Conservation (phyloP, 129 eudicot species). For the Escallonia herrerae region DNA sequence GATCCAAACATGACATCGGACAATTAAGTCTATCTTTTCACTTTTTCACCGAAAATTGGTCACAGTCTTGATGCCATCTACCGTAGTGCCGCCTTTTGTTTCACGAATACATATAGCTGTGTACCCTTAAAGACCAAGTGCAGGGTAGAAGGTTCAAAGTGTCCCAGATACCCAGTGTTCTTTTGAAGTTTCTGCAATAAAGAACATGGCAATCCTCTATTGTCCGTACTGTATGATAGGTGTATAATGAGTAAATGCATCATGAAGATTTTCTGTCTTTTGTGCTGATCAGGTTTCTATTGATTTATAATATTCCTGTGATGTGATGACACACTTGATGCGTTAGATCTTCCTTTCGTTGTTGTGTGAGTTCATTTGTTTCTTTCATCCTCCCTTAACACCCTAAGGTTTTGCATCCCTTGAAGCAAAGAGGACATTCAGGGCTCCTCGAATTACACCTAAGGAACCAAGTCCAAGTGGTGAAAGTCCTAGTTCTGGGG, state of each 20-base stretch:
- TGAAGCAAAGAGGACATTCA: constrained; percentile 88
- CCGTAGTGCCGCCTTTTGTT: too few species aligned
- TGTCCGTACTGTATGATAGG: not conserved
- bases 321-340: not conserved
- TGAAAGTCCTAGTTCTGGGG: constrained; percentile 15
- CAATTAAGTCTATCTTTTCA: too few species aligned
- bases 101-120: too few species aligned
- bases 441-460: constrained; percentile 67
- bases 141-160: too few species aligned
- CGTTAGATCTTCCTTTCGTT: not conserved
- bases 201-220: not conserved
- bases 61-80: too few species aligned
- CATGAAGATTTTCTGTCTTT: not conserved
- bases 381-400: constrained; percentile 32
- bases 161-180: too few species aligned
- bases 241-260: not conserved
- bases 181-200: not conserved
- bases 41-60: too few species aligned
- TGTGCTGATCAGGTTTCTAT: not conserved
- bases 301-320: not conserved
- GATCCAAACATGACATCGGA: too few species aligned
- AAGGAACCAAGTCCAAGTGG: constrained; percentile 27
- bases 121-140: too few species aligned
- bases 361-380: not conserved
- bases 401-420: constrained; percentile 78